These are phyloP conservation scores for Bryoerythrophyllum caledonicum DNA, from an alignment of 225 moss, liverwort and hornwort genomes.

Conservation along the genomic window DNA sequence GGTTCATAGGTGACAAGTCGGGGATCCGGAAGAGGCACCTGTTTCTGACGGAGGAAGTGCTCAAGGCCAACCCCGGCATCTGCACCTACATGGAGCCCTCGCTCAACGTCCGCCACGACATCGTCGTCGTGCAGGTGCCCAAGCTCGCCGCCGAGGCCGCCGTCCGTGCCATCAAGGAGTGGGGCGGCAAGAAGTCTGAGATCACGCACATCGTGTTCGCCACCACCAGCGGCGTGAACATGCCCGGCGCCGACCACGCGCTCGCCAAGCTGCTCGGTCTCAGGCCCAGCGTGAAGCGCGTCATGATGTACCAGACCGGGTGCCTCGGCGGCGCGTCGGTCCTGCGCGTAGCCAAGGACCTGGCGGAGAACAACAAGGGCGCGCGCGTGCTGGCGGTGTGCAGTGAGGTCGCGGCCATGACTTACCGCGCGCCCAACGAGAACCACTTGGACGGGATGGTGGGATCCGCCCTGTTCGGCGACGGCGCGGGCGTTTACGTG, in stretches of 20 bases:
- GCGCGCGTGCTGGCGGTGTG: slow-evolving; percentile 36
- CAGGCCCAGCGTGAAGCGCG: slow-evolving; percentile 37
- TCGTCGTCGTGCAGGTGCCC: slow-evolving; percentile 50
- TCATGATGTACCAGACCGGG: slow-evolving; percentile 44
- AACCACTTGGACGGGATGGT: too few relatives aligned
- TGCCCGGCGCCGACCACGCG: slow-evolving; percentile 46
- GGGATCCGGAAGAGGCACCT: slow-evolving; percentile 48
- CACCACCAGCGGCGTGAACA: slow-evolving; percentile 47
- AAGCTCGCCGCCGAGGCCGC: slow-evolving; percentile 56
- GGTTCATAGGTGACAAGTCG: too few relatives aligned
- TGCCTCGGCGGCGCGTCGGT: slow-evolving; percentile 38
- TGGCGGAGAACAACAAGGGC: slow-evolving; percentile 49
- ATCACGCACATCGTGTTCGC: slow-evolving; percentile 48
- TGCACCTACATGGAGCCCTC: slow-evolving; percentile 57
- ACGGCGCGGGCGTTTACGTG: slow-evolving; percentile 21
- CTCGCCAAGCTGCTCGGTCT: slow-evolving; percentile 45
- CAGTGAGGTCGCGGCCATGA: slow-evolving; percentile 41
- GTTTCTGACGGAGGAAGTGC: slow-evolving; percentile 48
- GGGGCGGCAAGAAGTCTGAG: slow-evolving; percentile 45
- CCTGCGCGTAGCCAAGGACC: slow-evolving; percentile 38
- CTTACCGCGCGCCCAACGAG: too few relatives aligned
- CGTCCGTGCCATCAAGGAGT: slow-evolving; percentile 39
- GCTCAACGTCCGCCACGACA: slow-evolving; percentile 43
- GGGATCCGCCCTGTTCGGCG: too few relatives aligned
- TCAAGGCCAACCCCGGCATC: slow-evolving; percentile 56